Conservation (phyloP, 192 early-diverging fungal genomes). For the Funneliformis geosporum region DNA sequence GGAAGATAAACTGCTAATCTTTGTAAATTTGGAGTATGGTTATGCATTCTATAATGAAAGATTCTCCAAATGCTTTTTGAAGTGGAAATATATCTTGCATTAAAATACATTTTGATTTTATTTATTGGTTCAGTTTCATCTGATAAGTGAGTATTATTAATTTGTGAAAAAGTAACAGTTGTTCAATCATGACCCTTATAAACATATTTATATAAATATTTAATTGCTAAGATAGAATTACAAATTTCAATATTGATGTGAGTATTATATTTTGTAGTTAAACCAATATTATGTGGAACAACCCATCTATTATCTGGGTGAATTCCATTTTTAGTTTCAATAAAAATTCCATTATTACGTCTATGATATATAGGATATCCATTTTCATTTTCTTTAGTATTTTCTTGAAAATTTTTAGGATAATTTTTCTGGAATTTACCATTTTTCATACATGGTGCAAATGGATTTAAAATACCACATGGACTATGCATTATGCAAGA, state of each 20-base stretch:
- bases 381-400: conserved; percentile 19
- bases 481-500: conserved; percentile 43
- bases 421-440: conserved; percentile 35
- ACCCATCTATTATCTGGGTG: conserved; percentile 38
- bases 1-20: no score
- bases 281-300: conserved; percentile 37
- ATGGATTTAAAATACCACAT: conserved; percentile 28
- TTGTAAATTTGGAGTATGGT: no score
- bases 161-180: no score
- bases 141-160: no score
- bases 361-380: conserved; percentile 39
- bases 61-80: no score
- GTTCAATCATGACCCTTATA: conserved; percentile 44
- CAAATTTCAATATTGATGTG: conserved; percentile 46
- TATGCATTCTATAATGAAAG: no score
- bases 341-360: not conserved
- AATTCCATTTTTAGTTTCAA: not conserved
- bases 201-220: conserved; percentile 48
- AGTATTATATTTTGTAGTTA: conserved; percentile 43
- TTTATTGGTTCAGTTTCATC: no score
- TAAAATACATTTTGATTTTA: no score
- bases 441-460: conserved; percentile 34
- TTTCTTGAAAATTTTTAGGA: conserved; percentile 17
- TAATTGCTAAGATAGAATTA: conserved; percentile 30
- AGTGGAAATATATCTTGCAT: no score